Evolutionary conservation across 208 protist genomes (phyloP), one percentile per base, ranked within the genome.

Genomic region (Giardia duodenalis): DNA sequence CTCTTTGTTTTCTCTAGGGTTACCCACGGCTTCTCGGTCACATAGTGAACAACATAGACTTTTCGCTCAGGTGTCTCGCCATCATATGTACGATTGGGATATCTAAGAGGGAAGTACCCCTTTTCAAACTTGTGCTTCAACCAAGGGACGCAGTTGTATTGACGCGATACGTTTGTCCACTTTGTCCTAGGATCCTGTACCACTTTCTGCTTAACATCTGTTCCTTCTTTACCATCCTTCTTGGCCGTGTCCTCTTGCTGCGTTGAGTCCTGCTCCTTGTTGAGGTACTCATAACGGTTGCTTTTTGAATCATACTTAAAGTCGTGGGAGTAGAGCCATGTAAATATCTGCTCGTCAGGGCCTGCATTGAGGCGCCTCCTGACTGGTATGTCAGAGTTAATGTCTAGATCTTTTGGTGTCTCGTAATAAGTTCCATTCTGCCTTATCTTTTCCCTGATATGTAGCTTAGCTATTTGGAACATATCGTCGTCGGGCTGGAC

Each of bases 121-220:
- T 45, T 89, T 45, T 89, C 86, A 44, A 89, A 89, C 42, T 44
- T 10, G 86, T 89, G 86, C 4, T 4, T 44, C 42, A 89, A 45
- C 86, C 86, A 89, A 89, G 86, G 86, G 4, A 89, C 4, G 86
- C 86, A 89, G 44, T 89, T 89, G 42, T 46, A 89, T 45, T 89
- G 42, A 19, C 86, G 4, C 4, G 86, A 89, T 45, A 89, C 86
- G 42, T 45, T 89, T 46, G 86, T 89, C 86, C 86, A 89, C 22
- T 89, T n/a, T 89, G 4, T 76, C 57, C 30, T 30, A 30, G 57
- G 57, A 76, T 10, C 30, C 57, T 76, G 57, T 10, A 10, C 19
- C 57, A 30, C 19, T 30, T 76, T 76, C 57, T 76, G 19, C 57
- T 30, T 76, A 76, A 30, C 30, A 76, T 30, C 19, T 30, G 10